Percentiles rank a stretch among this genome's conserved stretches.
Conservation (phyloP, 208 protist genomes). For the Acanthamoeba divionensis region DNA sequence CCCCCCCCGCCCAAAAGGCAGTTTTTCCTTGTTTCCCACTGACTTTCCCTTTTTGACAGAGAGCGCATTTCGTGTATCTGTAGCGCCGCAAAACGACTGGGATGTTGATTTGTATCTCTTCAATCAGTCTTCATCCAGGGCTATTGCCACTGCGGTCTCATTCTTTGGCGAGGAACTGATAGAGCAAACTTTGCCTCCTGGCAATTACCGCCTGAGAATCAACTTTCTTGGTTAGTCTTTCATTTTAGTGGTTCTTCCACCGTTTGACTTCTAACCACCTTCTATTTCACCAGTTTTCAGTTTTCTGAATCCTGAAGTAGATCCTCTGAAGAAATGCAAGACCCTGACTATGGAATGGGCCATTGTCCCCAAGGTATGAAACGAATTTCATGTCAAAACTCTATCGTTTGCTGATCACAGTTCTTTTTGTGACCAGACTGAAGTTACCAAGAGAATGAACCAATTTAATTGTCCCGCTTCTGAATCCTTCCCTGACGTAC, state of each 20-base stretch:
- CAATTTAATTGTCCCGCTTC: not conserved
- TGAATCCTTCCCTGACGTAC: not conserved
- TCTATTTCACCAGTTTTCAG: not conserved
- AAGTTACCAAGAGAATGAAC: not conserved
- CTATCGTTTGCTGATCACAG: not conserved
- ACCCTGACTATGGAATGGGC: conserved; percentile 16
- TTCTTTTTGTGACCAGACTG: not conserved
- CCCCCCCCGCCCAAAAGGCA: no score
- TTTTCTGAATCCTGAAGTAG: not conserved
- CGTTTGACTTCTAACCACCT: not conserved
- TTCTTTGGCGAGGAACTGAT: conserved; percentile 36
- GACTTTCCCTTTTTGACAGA: not conserved
- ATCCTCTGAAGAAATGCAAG: not conserved
- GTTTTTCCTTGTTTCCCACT: no score
- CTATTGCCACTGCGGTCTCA: not conserved
- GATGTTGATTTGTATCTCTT: conserved; percentile 38
- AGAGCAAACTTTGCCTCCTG: not conserved
- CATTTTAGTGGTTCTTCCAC: not conserved
- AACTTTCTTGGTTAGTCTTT: not conserved
- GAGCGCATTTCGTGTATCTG: not conserved
- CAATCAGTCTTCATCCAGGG: not conserved
- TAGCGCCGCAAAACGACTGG: conserved; percentile 26
- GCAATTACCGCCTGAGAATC: conserved; percentile 20
- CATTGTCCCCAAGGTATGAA: conserved; percentile 42
- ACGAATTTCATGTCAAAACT: not conserved